Evolutionary conservation across 108 stramenopile species (phyloP).

Genomic region (Skeletonema marinoi): DNA sequence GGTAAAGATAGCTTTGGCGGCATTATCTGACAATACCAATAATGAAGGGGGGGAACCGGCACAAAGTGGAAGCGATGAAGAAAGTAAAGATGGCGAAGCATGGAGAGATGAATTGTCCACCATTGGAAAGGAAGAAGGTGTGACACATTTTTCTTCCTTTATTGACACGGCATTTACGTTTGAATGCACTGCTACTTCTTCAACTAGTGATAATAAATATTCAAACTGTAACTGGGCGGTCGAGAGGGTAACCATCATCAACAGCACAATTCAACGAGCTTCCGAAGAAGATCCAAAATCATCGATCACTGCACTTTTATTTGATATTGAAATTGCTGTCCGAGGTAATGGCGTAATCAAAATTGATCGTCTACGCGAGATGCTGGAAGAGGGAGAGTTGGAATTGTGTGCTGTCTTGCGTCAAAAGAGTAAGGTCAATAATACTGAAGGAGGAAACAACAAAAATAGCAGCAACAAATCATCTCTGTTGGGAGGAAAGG

Average conservation of each 20-base stretch:
- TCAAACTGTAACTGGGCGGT: conserved; percentile 19
- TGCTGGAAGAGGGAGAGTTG: conserved; percentile 29
- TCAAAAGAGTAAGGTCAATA: conserved; percentile 10
- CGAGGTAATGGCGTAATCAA: conserved; percentile 33
- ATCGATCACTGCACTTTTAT: conserved; percentile 15
- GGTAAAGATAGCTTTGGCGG: not conserved
- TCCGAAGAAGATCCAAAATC: conserved; percentile 5
- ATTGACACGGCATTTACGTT: conserved; percentile 22
- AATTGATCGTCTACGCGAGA: not conserved
- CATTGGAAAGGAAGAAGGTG: conserved; percentile 16
- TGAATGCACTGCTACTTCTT: conserved; percentile 16
- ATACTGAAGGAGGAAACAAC: not conserved
- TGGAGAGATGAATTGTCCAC: conserved; percentile 10
- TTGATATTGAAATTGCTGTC: conserved; percentile 43
- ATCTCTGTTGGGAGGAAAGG: conserved; percentile 4
- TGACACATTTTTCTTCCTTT: not conserved
- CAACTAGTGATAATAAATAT: not conserved
- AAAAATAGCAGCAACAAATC: not conserved
- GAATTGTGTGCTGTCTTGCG: conserved; percentile 26
- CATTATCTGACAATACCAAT: not conserved
- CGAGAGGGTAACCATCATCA: conserved; percentile 35
- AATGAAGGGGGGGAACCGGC: not conserved
- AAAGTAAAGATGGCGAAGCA: conserved; percentile 1
- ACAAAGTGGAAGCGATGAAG: not conserved
- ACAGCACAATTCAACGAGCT: conserved; percentile 24